A percentile compares a stretch with the other conserved stretches of the same genome.
phyloP scores from a whole-genome alignment of 1,139 yeast species.

The Saccharomycopsis phalli region DNA sequence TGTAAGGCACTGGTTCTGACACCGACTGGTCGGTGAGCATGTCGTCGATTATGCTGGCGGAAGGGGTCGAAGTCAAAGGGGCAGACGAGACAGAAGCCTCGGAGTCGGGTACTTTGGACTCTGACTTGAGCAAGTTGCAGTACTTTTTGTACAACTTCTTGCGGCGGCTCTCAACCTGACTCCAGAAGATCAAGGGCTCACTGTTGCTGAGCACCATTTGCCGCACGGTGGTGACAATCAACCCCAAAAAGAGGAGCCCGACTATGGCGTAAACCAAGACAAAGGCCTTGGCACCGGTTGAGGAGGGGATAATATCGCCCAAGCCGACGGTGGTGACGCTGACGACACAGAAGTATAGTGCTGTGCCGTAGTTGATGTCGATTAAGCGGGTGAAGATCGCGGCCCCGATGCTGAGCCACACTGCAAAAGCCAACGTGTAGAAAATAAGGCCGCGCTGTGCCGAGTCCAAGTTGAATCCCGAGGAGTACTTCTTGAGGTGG shows the following conservation, averaged over 20 bases:
- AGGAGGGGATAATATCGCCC: constrained; percentile 58
- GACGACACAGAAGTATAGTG: constrained; percentile 62
- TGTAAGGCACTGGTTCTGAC: neutral
- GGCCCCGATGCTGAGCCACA: constrained; percentile 68
- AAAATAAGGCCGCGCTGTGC: constrained; percentile 66
- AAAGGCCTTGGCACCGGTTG: constrained; percentile 46
- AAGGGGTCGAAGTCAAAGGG: neutral
- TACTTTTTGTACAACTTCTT: constrained; percentile 21
- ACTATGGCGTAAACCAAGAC: constrained; percentile 53
- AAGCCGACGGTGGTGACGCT: constrained; percentile 71
- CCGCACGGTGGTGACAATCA: constrained; percentile 61
- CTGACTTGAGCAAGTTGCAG: neutral
- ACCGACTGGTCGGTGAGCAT: neutral
- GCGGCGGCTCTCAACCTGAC: constrained; percentile 39
- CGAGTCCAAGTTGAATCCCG: constrained; percentile 54
- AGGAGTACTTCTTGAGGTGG: constrained; percentile 48
- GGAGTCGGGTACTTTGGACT: neutral
- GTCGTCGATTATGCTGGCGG: neutral
- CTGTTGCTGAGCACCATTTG: constrained; percentile 52
- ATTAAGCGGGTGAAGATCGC: constrained; percentile 41
- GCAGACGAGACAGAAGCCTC: no score
- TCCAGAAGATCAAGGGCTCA: constrained; percentile 58
- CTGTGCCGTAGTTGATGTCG: constrained; percentile 45
- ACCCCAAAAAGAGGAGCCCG: constrained; percentile 66
- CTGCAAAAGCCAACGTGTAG: constrained; percentile 53